Evolutionary conservation across 768 basidiomycete species (phyloP).

Genomic region (Leccinum rimulosum): DNA sequence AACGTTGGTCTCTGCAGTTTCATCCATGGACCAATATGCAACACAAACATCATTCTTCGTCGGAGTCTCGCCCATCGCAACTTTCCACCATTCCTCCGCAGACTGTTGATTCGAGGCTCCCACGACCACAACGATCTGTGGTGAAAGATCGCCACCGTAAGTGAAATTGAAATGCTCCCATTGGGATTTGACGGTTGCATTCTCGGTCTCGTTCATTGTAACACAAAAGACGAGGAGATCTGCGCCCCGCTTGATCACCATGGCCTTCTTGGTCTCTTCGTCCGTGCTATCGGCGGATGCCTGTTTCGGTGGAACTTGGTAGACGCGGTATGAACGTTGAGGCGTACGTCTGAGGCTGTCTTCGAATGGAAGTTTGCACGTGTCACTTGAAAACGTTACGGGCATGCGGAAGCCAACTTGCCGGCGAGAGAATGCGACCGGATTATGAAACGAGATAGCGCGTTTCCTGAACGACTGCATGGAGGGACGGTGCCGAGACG

Average conservation of each 20-base stretch:
- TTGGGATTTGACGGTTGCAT: conserved; percentile 13
- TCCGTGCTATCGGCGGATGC: neutral
- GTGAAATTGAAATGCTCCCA: conserved; percentile 28
- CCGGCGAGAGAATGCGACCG: conserved; percentile 14
- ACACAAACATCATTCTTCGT: conserved; percentile 10
- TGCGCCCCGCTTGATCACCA: conserved; percentile 21
- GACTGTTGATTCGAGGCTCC: conserved; percentile 13
- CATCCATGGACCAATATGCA: conserved; percentile 6
- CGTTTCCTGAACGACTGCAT: conserved; percentile 12
- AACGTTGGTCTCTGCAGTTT: neutral
- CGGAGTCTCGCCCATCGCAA: neutral
- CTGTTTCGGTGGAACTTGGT: conserved; percentile 17
- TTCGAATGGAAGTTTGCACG: conserved; percentile 23
- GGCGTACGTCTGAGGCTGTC: conserved; percentile 5
- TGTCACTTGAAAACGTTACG: conserved; percentile 17
- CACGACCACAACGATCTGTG: conserved; percentile 23
- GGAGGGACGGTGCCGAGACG: neutral
- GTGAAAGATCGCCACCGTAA: conserved; percentile 28
- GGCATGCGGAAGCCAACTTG: conserved; percentile 24
- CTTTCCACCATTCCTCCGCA: conserved; percentile 26
- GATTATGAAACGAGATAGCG: conserved; percentile 24
- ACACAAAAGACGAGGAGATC: conserved; percentile 29
- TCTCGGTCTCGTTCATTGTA: conserved; percentile 1
- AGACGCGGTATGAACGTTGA: conserved; percentile 20
- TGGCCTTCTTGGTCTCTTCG: conserved; percentile 7